Conservation (phyloP, 176 grass and related monocot genomes). For the Metroxylon sagu region DNA sequence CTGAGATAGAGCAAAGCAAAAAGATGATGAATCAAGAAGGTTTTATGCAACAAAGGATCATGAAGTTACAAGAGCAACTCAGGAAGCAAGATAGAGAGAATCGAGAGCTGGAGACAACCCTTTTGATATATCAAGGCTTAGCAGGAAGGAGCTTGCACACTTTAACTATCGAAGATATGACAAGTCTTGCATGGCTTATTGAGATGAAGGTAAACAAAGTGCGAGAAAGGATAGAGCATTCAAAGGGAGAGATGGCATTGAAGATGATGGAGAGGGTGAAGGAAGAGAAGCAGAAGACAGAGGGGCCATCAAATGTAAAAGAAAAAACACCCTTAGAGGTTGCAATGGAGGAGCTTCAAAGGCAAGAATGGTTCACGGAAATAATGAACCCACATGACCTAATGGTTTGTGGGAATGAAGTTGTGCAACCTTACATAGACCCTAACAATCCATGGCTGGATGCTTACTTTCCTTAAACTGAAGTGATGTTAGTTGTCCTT, state of each 20-base stretch:
- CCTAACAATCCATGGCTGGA: neutral
- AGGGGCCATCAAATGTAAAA: no score
- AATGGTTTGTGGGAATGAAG: neutral
- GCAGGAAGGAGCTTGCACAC: neutral
- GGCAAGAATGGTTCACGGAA: constrained; percentile 12
- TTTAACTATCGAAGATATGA: constrained; percentile 15
- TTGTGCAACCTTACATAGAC: neutral
- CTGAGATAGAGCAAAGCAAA: constrained; percentile 24
- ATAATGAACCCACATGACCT: neutral
- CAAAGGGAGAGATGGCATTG: neutral
- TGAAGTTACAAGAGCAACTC: constrained; percentile 29
- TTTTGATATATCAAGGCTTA: constrained; percentile 26
- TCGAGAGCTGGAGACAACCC: constrained; percentile 11
- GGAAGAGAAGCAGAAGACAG: no score
- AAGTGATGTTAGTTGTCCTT: neutral
- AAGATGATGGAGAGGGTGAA: no score
- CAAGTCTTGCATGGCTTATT: constrained; percentile 8
- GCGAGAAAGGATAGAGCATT: neutral
- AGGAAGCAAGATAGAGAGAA: constrained; percentile 18
- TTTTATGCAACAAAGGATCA: constrained; percentile 18
- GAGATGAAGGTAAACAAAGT: constrained; percentile 18
- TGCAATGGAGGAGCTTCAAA: neutral
- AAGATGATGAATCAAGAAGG: constrained; percentile 39
- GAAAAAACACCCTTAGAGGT: neutral
- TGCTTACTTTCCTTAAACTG: constrained; percentile 1